Conservation (phyloP, 768 basidiomycete species). For the Hirschioporus abietinus region DNA sequence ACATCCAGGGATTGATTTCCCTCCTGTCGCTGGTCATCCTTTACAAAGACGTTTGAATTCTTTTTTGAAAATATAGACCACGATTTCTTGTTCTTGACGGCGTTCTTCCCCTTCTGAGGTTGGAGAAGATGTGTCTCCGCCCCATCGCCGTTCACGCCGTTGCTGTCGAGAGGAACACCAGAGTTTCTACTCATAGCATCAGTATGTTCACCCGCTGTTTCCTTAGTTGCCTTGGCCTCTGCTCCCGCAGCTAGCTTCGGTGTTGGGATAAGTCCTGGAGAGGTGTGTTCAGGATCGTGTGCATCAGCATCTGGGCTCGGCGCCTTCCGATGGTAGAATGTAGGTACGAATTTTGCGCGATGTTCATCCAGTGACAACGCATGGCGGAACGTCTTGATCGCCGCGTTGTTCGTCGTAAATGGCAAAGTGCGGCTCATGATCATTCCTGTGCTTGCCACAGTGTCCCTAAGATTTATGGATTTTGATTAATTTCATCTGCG, state of each 20-base stretch:
- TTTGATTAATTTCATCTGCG: slow-evolving; percentile 1
- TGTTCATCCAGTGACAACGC: slow-evolving; percentile 77
- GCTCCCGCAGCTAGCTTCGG: neutral
- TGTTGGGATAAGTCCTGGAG: slow-evolving; percentile 1
- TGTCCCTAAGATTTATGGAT: slow-evolving; percentile 48
- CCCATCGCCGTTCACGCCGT: neutral
- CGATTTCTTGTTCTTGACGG: neutral
- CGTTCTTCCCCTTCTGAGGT: neutral
- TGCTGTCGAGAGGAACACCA: neutral
- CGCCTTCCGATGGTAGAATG: slow-evolving; percentile 48
- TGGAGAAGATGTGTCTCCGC: neutral
- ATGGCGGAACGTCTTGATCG: slow-evolving; percentile 70
- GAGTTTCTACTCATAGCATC: neutral
- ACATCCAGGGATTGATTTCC: slow-evolving; percentile 38
- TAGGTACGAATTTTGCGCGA: slow-evolving; percentile 62
- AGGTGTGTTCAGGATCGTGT: slow-evolving; percentile 25
- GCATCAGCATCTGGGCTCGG: slow-evolving; percentile 21
- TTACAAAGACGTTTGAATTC: neutral
- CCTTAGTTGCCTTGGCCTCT: neutral
- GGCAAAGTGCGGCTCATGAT: slow-evolving; percentile 57
- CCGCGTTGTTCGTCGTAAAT: slow-evolving; percentile 56
- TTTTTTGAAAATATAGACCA: neutral
- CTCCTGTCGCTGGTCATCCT: neutral
- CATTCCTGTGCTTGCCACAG: slow-evolving; percentile 70
- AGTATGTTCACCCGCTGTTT: neutral